Percentiles rank a stretch among this genome's conserved stretches.
phyloP scores from a whole-genome alignment of 2,329 filamentous ascomycete genomes.

The Pseudogymnoascus sp. region DNA sequence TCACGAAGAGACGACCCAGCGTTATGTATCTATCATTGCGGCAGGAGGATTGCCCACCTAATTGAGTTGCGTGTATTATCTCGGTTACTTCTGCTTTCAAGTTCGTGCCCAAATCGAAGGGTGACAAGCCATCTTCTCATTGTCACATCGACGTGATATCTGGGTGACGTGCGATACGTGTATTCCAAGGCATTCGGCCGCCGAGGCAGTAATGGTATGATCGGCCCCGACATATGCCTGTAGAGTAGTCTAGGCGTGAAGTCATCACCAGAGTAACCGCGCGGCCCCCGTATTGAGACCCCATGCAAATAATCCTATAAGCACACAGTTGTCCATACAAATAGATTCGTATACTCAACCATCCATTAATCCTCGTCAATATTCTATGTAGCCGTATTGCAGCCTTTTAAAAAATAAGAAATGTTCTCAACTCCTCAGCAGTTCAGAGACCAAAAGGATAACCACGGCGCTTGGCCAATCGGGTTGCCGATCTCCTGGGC shows the following conservation, averaged over 20 bases:
- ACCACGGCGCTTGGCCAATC: neutral
- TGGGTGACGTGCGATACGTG: neutral
- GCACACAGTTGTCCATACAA: neutral
- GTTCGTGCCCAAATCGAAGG: neutral
- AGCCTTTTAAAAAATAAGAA: neutral
- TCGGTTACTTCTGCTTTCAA: neutral
- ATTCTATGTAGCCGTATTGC: neutral
- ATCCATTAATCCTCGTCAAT: neutral
- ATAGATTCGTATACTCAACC: neutral
- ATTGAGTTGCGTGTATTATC: conserved; percentile 7
- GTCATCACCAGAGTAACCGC: neutral
- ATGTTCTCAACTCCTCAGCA: neutral
- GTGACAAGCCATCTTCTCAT: neutral
- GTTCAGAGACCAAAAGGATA: neutral
- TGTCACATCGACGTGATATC: no score
- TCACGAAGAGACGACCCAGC: conserved; percentile 9
- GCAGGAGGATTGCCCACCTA: conserved; percentile 5
- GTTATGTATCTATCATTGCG: conserved; percentile 9
- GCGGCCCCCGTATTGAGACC: neutral
- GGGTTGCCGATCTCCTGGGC: conserved; percentile 6
- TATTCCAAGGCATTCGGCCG: neutral
- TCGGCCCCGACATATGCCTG: neutral
- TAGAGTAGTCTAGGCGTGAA: neutral
- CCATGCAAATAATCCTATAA: neutral
- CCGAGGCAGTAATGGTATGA: neutral